Evolutionary conservation across 805 yeast species (phyloP).

Genomic region (Sungouiella thailandica): DNA sequence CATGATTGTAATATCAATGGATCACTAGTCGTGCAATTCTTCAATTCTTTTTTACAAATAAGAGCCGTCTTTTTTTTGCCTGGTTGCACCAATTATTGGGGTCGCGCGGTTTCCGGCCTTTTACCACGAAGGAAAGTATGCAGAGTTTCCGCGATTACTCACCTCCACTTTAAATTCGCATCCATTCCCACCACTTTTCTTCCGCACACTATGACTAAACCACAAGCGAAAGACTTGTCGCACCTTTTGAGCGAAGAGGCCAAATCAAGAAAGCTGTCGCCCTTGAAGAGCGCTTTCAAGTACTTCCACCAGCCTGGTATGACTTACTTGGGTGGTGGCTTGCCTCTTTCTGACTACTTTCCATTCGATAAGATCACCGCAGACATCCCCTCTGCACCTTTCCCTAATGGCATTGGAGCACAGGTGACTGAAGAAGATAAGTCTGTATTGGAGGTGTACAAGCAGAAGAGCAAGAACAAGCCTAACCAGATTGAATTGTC

Average conservation of each 20-base stretch:
- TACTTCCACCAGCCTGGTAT: conserved; percentile 70
- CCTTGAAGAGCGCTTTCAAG: conserved; percentile 79
- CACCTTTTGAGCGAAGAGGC: conserved; percentile 79
- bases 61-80: too few relatives aligned
- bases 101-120: too few relatives aligned
- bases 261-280: conserved; percentile 67
- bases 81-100: too few relatives aligned
- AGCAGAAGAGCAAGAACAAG: conserved; percentile 20
- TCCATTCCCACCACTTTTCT: not conserved
- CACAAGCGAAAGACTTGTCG: conserved; percentile 60
- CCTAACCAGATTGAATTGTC: conserved; percentile 62
- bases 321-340: conserved; percentile 91
- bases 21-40: too few relatives aligned
- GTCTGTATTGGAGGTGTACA: conserved; percentile 40
- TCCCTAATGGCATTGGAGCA: conserved; percentile 72
- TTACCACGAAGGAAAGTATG: too few relatives aligned
- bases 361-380: conserved; percentile 79
- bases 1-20: too few relatives aligned
- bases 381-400: conserved; percentile 76
- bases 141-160: not conserved
- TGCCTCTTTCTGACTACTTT: conserved; percentile 86
- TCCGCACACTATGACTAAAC: conserved; percentile 19
- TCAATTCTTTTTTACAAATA: too few relatives aligned
- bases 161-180: not conserved
- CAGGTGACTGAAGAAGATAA: conserved; percentile 40